Percentiles rank a stretch among this genome's conserved stretches.
Conservation (phyloP, 495 filamentous ascomycete genomes). For the Neurospora tetrasperma region DNA sequence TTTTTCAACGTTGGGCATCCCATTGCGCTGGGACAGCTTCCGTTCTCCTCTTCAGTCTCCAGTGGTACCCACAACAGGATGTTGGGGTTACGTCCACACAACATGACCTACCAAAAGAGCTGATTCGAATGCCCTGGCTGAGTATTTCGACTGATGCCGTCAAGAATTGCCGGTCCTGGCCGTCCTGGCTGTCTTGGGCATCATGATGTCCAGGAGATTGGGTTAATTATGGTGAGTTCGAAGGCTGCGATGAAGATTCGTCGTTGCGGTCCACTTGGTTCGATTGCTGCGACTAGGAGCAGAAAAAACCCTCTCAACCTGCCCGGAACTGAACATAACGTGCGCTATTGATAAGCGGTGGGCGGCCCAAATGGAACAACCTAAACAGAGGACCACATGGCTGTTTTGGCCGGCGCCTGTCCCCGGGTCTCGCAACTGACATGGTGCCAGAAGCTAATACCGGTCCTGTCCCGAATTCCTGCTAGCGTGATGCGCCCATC, state of each 20-base stretch:
- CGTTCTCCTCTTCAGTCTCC: not conserved
- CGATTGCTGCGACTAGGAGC: not conserved
- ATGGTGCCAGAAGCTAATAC: constrained; percentile 2
- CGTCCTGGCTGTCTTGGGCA: not conserved
- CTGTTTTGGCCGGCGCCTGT: constrained; percentile 2
- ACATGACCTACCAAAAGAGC: not conserved
- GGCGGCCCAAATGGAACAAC: constrained; percentile 4
- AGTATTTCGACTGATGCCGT: not conserved
- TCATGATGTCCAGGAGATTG: not conserved
- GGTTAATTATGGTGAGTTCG: not conserved
- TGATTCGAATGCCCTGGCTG: not conserved
- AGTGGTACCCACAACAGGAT: not conserved
- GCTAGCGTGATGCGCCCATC: constrained; percentile 27
- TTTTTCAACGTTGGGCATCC: not conserved
- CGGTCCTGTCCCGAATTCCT: constrained; percentile 19
- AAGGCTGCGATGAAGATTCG: not conserved
- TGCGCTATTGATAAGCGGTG: constrained; percentile 19
- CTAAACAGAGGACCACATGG: not conserved
- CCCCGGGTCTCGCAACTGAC: constrained; percentile 19
- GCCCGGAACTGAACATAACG: too few relatives aligned
- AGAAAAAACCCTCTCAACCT: not conserved
- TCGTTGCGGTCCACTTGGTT: not conserved
- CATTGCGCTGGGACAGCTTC: not conserved
- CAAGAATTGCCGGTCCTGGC: not conserved
- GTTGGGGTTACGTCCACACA: not conserved